These are phyloP conservation scores for Micractinium conductrix DNA, from an alignment of 139 green algal species.

Conservation along the genomic window DNA sequence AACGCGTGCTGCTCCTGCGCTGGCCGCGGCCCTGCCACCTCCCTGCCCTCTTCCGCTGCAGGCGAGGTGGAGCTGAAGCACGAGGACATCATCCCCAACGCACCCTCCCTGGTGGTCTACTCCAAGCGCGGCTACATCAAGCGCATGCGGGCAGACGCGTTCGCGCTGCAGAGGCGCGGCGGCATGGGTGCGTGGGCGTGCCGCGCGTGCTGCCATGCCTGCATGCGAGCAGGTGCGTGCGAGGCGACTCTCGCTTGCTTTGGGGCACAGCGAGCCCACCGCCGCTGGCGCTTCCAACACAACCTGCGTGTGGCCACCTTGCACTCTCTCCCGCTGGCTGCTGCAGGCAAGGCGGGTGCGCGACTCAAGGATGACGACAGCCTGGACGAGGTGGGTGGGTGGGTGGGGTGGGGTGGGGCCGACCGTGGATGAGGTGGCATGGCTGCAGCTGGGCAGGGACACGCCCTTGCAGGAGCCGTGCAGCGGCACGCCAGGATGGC, in stretches of 20 bases:
- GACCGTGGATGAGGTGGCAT: neutral
- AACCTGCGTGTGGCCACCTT: too few species aligned
- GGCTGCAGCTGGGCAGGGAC: too few species aligned
- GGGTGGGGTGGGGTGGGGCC: too few species aligned
- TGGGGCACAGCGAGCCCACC: too few species aligned
- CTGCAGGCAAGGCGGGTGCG: conserved; percentile 57
- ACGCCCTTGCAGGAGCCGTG: too few species aligned
- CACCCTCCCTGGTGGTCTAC: conserved; percentile 70
- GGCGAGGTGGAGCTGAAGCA: conserved; percentile 29
- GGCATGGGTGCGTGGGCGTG: conserved; percentile 33
- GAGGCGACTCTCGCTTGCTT: neutral
- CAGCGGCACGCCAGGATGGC: too few species aligned
- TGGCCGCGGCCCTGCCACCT: too few species aligned
- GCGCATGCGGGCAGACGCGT: conserved; percentile 74
- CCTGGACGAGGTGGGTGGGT: conserved; percentile 57
- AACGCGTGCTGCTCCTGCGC: too few species aligned
- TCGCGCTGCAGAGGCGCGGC: conserved; percentile 58
- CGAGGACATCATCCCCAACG: conserved; percentile 76
- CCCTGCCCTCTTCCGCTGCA: too few species aligned
- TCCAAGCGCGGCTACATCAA: conserved; percentile 89
- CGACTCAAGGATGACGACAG: conserved; percentile 70
- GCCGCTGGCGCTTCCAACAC: too few species aligned
- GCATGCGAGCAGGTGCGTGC: neutral
- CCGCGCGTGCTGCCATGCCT: neutral
- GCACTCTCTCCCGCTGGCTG: too few species aligned